Evolutionary conservation across 73 alveolate genomes (phyloP).

Genomic region (Tetrahymena borealis): DNA sequence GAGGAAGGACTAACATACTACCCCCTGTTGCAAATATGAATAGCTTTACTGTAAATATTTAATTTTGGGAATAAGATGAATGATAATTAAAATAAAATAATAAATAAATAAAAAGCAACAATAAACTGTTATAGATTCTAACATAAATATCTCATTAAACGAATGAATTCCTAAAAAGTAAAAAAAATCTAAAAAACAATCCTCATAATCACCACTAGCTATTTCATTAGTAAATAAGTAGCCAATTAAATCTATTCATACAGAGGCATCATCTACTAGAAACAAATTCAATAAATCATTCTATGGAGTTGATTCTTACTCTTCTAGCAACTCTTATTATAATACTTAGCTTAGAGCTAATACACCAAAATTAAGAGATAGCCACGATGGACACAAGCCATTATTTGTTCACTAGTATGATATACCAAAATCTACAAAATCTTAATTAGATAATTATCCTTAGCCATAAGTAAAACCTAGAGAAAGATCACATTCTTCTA

Average conservation of each 20-base stretch:
- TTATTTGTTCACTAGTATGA: neutral
- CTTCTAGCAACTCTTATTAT: neutral
- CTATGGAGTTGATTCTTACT: neutral
- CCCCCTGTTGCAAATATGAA: too few species aligned
- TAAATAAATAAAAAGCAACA: too few species aligned
- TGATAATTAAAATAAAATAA: too few species aligned
- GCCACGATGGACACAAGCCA: neutral
- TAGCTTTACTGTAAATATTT: too few species aligned
- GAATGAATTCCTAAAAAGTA: neutral
- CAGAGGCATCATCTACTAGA: neutral
- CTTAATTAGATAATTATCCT: neutral
- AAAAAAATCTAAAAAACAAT: neutral
- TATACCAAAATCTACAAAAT: neutral
- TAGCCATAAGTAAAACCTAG: too few species aligned
- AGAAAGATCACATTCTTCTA: neutral
- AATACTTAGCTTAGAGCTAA: neutral
- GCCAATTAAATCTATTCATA: neutral
- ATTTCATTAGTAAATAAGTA: neutral
- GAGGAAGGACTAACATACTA: too few species aligned
- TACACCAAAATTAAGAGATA: neutral
- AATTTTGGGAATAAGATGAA: too few species aligned
- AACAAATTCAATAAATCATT: neutral
- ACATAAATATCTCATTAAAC: neutral
- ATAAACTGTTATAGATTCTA: neutral
- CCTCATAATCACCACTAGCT: neutral